Evolutionary conservation across 768 basidiomycete genomes (phyloP), one percentile per base, ranked within the genome.

Genomic region (Royoungia palumana): DNA sequence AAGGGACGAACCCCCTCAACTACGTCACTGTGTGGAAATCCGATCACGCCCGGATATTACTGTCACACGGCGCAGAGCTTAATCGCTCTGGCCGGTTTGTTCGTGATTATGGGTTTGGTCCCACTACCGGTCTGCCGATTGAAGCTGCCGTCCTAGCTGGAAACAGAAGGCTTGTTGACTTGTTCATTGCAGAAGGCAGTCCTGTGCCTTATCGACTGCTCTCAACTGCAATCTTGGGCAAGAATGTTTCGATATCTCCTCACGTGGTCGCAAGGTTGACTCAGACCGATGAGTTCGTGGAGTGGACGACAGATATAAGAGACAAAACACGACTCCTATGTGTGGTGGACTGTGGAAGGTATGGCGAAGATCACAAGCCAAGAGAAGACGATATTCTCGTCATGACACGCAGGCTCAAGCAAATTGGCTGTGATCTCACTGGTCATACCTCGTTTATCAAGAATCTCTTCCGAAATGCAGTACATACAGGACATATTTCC

Each of bases 321-420:
- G 19, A 50, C 1, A 14, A 41, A 28, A 13, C n/a, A 17, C 2
- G 17, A 8, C 17, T 46, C 35, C 32, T 42, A 24, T 10, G 10
- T 0, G 27, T 21, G 20, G 13, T 44, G 0, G 25, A 44, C 2
- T 19, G 24, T 3, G 2, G 2, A 19, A 12, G 19, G 4, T 21
- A 14, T 5, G 4, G 9, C 11, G 4, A 3, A 1, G 24, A 6
- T 16, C 9, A 2, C 20, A 24, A 13, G 14, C 30, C 20, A 0
- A 12, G 30, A 13, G 46, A 47, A 14, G 21, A 46, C 11, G 47
- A 51, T 17, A 10, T 46, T 0, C 16, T 21, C 3, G 6, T 14
- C 3, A 49, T 54, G 2, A 5, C 34, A 41, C 40, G 35, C 14
- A 58, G 56, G 28, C 35, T 58, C 2, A 0, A 35, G 13, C 56